Base-by-base conservation (phyloP, 2,329 filamentous ascomycete genomes). In the Zymoseptoria tritici region DNA sequence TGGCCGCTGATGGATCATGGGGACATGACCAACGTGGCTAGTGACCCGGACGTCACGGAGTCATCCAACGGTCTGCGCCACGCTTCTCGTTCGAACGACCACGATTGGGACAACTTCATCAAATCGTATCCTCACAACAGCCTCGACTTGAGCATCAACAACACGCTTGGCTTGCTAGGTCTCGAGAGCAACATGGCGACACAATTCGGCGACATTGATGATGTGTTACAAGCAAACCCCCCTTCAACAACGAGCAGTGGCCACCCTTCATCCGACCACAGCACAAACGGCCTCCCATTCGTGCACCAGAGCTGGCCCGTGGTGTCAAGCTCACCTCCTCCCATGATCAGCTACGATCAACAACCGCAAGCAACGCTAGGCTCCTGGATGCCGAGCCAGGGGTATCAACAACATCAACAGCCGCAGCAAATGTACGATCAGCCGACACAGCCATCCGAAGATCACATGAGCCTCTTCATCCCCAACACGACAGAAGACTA, bases 11-110 rank as follows among this genome's bases (percentile, higher is more conserved):
- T 60, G 31, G 60, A 63, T 21, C 58, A 58, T 52, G 62, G 51
- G 51, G 52, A 59, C n/a, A 61, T 57, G 57, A 61, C 58, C 52
- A 55, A 50, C 51, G 29, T 52, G 22, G 60, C 64, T 55, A 60
- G 58, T 64, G 61, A 64, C 60, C 56, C 55, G 52, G 61, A 60
- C 60, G 57, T 58, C 57, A 65, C 61, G 19, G 57, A 64, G 58
- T 58, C 60, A 56, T 57, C 59, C 55, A 54, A 54, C 57, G 58
- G 57, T 13, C 57, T 56, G 51, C 58, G 62, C 46, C 62, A 66
- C n/a, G 53, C 56, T 22, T 64, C 62, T 20, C 55, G 59, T 57
- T 60, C 64, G 21, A 62, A 58, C 59, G 64, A 66, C 53, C 59
- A 60, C 49, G 60, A 66, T 36, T 64, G 61, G 57, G 61, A 57